Evolutionary conservation across 768 basidiomycete genomes (phyloP), one percentile per base, ranked within the genome.

Genomic region (Leccinum disarticulatum): DNA sequence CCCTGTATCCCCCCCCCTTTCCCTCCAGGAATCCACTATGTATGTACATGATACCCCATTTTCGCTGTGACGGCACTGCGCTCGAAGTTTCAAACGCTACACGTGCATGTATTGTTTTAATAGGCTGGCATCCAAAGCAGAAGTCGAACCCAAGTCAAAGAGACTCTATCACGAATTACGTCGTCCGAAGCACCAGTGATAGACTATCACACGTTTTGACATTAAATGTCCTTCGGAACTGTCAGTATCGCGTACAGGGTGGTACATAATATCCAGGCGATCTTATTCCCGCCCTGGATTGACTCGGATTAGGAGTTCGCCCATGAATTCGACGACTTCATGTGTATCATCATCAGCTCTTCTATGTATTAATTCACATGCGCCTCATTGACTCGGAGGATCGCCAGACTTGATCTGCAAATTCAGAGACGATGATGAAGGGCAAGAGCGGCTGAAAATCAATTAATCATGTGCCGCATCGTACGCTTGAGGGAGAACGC

Each of bases 321-420:
- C 10, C 60, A 59, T 28, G 69, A 51, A n/a, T 56, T 58, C 3
- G 57, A 63, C 30, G 63, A 57, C 6, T 63, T 68, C 15, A 57
- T 60, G 66, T 67, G 58, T 35, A 35, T 35, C 13, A 35, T 36
- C 13, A 35, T 38, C 38, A 61, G 41, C 48, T 17, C 54, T 41
- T 9, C 27, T 41, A n/a, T n/a, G n/a, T 17, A 41, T 41, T 41
- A 50, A 63, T 52, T 61, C 56, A n/a, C 58, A 62, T 25, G 60
- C 47, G 30, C 61, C 56, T 11, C 64, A 49, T 38, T 53, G 63
- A 52, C 59, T 58, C 14, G 38, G 38, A 2, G 68, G 68, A 22
- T 60, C 61, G 6, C 68, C 54, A 5, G 56, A 59, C 2, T 17
- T 65, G 52, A 15, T 56, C 28, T 62, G 60, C 27, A 52, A 17